Conservation (phyloP, 257 asterid genomes). For the Ligustrum vulgare region DNA sequence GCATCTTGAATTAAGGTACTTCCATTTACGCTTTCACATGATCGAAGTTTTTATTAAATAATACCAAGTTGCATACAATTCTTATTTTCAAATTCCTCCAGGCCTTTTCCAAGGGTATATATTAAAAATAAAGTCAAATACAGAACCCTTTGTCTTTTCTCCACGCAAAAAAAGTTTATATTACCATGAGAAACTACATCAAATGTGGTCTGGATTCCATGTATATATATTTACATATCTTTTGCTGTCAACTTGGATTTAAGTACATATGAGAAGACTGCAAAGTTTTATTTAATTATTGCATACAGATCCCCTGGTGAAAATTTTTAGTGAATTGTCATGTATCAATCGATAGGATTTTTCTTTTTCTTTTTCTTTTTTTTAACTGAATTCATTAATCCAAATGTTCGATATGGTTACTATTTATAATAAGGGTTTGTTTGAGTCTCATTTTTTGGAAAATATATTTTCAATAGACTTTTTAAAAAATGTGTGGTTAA, state of each 20-base stretch:
- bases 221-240: constrained; percentile 7
- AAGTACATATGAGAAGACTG: constrained; percentile 24
- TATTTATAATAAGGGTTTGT: too few species aligned
- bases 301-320: constrained; percentile 49
- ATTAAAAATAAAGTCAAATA: constrained; percentile 9
- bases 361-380: too few species aligned
- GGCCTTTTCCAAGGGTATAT: background rate
- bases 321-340: constrained; percentile 13
- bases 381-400: too few species aligned
- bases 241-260: constrained; percentile 9
- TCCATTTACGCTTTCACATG: background rate
- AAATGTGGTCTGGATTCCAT: constrained; percentile 22
- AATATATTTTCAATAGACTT: too few species aligned
- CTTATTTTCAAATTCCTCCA: background rate
- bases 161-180: constrained; percentile 7
- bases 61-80: background rate
- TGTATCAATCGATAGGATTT: background rate
- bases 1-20: too few species aligned
- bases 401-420: too few species aligned
- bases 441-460: too few species aligned
- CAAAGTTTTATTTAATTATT: constrained; percentile 1
- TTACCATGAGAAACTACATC: background rate
- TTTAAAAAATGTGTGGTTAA: too few species aligned
- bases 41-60: background rate
- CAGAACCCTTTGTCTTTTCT: constrained; percentile 14